phyloP scores from a whole-genome alignment of 164 flowering plant genomes.

The Amborella trichopoda region DNA sequence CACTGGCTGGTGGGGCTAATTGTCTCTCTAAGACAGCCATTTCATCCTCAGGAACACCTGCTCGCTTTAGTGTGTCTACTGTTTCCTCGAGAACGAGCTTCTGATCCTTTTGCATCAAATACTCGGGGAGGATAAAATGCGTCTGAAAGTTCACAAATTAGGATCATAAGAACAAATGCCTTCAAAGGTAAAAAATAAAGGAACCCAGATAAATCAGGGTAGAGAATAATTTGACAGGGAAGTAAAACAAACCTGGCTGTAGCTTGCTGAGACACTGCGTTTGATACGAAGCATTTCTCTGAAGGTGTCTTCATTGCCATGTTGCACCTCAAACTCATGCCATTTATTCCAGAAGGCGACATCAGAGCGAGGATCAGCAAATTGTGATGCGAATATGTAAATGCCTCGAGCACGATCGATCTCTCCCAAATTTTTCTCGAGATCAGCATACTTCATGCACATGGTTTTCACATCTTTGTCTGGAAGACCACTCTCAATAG shows the following conservation, averaged over 20 bases:
- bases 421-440: conserved; percentile 90
- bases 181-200: conserved; percentile 4
- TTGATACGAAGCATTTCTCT: conserved; percentile 89
- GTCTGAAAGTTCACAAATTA: conserved; percentile 67
- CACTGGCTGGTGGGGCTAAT: conserved; percentile 32
- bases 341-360: conserved; percentile 73
- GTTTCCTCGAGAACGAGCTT: conserved; percentile 57
- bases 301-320: conserved; percentile 95
- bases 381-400: conserved; percentile 56
- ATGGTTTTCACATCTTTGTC: conserved; percentile 76
- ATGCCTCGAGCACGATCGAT: conserved; percentile 80
- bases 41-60: conserved; percentile 81
- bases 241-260: conserved; percentile 54
- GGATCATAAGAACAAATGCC: too few relatives aligned
- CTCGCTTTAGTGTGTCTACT: conserved; percentile 60
- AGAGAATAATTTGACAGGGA: not conserved
- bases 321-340: conserved; percentile 92
- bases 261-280: conserved; percentile 79
- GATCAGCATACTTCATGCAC: conserved; percentile 90
- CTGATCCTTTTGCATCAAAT: conserved; percentile 78
- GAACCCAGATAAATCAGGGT: not conserved
- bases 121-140: conserved; percentile 78
- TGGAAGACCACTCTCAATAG: conserved; percentile 83
- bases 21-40: conserved; percentile 93
- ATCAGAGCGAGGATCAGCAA: conserved; percentile 79